Base-by-base conservation (phyloP, 441 rosid genomes). In the Arabidopsis lyrata region DNA sequence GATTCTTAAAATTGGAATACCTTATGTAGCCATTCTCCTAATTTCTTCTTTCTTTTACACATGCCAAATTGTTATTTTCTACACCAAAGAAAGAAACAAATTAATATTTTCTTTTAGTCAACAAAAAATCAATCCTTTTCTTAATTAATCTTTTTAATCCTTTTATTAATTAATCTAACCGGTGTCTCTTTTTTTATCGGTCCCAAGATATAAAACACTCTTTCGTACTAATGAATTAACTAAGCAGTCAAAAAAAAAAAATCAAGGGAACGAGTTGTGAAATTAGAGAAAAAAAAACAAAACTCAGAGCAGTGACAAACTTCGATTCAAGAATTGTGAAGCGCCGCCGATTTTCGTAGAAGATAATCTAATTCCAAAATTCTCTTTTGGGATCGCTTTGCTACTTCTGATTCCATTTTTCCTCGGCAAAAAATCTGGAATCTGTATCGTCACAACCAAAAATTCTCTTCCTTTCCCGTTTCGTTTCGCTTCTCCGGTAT, bases 241-340 rank as follows among this genome's bases (percentile, higher is more conserved):
- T 7, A 11, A 63, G 54, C 24, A n/a, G 38, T 29, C 29, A 4
- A 18, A 3, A 0, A 2, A 34, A 31, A 27, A 39, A 29, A 1
- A 34, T 12, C 10, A 18, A 29, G 24, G 24, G 4, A 29, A 29
- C 31, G 31, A 29, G 31, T 29, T 29, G 31, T 29, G 31, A 29
- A 29, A 29, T 29, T 29, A 4, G 31, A 29, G 31, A 50, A 32
- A 14, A 52, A 36, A 52, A 50, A 38, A n/a, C n/a, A n/a, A 38
- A 53, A 10, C 5, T 50, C 20, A 42, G 53, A 54, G 66, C 74
- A 47, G 66, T 42, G 59, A 58, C 31, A 44, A 47, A 47, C 48
- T 35, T 27, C 50, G 59, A 36, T 38, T 60, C 41, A 32, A 18
- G 68, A 48, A 47, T 47, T 48, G 56, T 32, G 47, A 60, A 61